A percentile compares a stretch with the other conserved stretches of the same genome.
These are phyloP conservation scores for Suillus placidus DNA, from an alignment of 768 basidiomycete genomes.

Conservation along the genomic window DNA sequence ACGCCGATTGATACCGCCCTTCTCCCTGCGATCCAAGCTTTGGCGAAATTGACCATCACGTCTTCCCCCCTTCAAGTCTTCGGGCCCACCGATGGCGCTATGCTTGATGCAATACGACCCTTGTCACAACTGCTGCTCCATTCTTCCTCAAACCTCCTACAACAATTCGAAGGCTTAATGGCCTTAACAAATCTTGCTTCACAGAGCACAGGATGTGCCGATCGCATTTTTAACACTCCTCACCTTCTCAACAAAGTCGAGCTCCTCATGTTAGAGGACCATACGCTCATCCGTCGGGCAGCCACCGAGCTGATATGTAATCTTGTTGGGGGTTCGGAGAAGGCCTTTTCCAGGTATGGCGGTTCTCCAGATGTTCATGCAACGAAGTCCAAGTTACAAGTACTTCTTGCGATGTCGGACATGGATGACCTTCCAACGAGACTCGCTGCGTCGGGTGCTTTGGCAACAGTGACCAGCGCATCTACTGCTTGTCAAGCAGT, in stretches of 20 bases:
- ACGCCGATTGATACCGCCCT: slow-evolving; percentile 34
- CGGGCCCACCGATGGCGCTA: slow-evolving; percentile 76
- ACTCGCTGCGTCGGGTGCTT: slow-evolving; percentile 87
- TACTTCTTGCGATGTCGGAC: slow-evolving; percentile 84
- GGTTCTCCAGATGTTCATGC: slow-evolving; percentile 42
- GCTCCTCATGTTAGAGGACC: slow-evolving; percentile 78
- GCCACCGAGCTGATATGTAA: slow-evolving; percentile 93
- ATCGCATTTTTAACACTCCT: slow-evolving; percentile 63
- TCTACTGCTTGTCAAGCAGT: slow-evolving; percentile 61
- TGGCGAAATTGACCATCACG: slow-evolving; percentile 93
- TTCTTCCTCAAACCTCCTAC: slow-evolving; percentile 68
- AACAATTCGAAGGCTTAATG: slow-evolving; percentile 93
- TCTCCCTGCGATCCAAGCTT: slow-evolving; percentile 77
- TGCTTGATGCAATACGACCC: slow-evolving; percentile 84
- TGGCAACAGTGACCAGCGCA: slow-evolving; percentile 77
- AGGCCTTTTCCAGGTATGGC: slow-evolving; percentile 73
- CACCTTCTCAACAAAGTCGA: slow-evolving; percentile 70
- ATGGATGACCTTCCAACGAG: slow-evolving; percentile 85
- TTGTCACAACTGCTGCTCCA: slow-evolving; percentile 74
- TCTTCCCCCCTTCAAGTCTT: slow-evolving; percentile 89
- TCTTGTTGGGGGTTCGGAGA: slow-evolving; percentile 75
- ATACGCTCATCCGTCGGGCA: slow-evolving; percentile 80
- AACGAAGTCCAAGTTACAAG: slow-evolving; percentile 65
- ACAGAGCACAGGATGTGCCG: slow-evolving; percentile 63
- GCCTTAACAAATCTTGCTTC: slow-evolving; percentile 95